Evolutionary conservation across 371 early-diverging fungal species (phyloP).

Genomic region (Spraguea lophii): DNA sequence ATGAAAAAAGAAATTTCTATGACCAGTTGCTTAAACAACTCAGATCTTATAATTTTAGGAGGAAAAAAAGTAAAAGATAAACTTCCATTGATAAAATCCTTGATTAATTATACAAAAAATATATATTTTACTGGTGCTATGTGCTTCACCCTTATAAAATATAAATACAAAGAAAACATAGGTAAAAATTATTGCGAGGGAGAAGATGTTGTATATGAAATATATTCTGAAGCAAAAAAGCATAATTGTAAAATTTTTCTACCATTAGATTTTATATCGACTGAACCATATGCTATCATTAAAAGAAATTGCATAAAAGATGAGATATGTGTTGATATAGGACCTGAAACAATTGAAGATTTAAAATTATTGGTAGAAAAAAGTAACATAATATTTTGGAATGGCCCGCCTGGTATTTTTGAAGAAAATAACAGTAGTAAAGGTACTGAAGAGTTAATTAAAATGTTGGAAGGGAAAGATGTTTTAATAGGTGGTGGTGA

Average conservation of each 20-base stretch:
- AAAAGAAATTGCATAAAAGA: not conserved
- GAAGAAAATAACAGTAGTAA: slow-evolving; percentile 71
- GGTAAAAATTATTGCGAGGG: slow-evolving; percentile 48
- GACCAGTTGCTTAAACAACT: slow-evolving; percentile 3
- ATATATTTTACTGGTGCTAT: slow-evolving; percentile 78
- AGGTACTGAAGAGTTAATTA: slow-evolving; percentile 64
- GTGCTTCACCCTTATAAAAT: slow-evolving; percentile 88
- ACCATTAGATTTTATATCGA: slow-evolving; percentile 69
- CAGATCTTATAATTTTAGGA: slow-evolving; percentile 81
- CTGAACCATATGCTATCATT: slow-evolving; percentile 50
- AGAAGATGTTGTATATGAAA: slow-evolving; percentile 56
- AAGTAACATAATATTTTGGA: slow-evolving; percentile 85
- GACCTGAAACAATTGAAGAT: slow-evolving; percentile 56
- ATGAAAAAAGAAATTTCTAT: slow-evolving; percentile 91
- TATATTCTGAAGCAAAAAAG: slow-evolving; percentile 61
- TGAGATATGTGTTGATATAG: slow-evolving; percentile 65
- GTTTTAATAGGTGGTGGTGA: slow-evolving; percentile 79
- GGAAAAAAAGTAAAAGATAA: slow-evolving; percentile 96
- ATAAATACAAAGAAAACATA: slow-evolving; percentile 56
- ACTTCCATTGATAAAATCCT: slow-evolving; percentile 68
- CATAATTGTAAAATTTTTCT: slow-evolving; percentile 65
- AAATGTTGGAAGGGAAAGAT: slow-evolving; percentile 57
- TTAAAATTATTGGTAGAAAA: slow-evolving; percentile 54
- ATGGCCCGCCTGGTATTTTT: slow-evolving; percentile 86
- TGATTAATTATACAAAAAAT: slow-evolving; percentile 49